Evolutionary conservation across 2,329 filamentous ascomycete species (phyloP).

Genomic region (Colletotrichum noveboracense): DNA sequence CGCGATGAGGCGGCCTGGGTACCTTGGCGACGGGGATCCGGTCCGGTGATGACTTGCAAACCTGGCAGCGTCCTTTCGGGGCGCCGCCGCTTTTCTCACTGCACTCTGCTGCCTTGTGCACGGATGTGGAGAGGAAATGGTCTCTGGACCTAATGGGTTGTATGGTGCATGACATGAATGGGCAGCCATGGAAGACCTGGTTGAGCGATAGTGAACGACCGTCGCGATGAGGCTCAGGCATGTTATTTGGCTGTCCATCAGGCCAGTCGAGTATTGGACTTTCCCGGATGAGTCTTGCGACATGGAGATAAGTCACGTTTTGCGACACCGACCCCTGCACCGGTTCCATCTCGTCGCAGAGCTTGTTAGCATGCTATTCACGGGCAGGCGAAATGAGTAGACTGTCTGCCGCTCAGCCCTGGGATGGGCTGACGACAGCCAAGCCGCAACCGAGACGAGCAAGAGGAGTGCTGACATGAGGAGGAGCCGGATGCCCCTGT

Average conservation of each 20-base stretch:
- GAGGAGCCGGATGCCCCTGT: background rate
- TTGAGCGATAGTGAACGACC: background rate
- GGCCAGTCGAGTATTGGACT: background rate
- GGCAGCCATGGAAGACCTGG: background rate
- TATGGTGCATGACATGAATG: background rate
- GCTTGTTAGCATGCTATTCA: background rate
- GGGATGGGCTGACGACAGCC: background rate
- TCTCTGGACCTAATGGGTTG: background rate
- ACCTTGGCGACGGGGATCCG: background rate
- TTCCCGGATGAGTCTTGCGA: background rate
- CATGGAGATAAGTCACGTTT: background rate
- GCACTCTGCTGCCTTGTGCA: conserved; percentile 48
- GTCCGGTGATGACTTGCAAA: conserved; percentile 20
- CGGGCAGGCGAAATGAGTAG: background rate
- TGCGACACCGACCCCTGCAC: background rate
- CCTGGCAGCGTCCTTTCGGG: conserved; percentile 22
- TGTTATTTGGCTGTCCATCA: background rate
- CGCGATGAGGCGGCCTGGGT: background rate
- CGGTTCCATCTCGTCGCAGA: background rate
- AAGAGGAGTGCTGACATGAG: background rate
- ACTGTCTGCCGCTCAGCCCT: background rate
- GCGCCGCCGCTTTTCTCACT: conserved; percentile 56
- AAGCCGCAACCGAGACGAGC: background rate
- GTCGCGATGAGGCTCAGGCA: background rate
- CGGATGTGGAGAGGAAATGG: conserved; percentile 53